phyloP scores from a whole-genome alignment of 257 asterid species.

The Nemophila menziesii region DNA sequence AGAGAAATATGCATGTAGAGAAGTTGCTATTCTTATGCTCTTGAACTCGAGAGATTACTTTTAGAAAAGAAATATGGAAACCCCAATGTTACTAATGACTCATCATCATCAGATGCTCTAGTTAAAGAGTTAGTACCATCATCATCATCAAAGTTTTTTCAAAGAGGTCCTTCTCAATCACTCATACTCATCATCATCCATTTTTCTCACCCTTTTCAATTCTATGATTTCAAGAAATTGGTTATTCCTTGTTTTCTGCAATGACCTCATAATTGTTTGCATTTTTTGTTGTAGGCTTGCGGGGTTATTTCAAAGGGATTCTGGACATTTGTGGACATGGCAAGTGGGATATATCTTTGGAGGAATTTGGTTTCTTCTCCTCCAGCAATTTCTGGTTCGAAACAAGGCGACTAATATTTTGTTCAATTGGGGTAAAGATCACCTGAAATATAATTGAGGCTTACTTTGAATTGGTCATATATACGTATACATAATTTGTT shows the following conservation, averaged over 20 bases:
- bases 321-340: constrained; percentile 83
- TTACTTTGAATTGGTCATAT: neutral
- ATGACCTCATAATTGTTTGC: neutral
- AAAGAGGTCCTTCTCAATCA: constrained; percentile 42
- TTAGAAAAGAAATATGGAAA: constrained; percentile 64
- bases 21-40: constrained; percentile 97
- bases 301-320: constrained; percentile 46
- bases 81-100: constrained; percentile 34
- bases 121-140: constrained; percentile 19
- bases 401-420: constrained; percentile 28
- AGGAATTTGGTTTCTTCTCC: constrained; percentile 54
- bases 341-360: constrained; percentile 84
- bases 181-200: no score
- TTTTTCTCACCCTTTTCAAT: no score
- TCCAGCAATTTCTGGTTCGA: constrained; percentile 16
- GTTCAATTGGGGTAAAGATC: neutral
- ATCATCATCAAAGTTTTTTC: constrained; percentile 29
- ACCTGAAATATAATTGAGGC: neutral
- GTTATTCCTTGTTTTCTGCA: neutral
- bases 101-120: constrained; percentile 41
- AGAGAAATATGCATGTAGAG: constrained; percentile 96
- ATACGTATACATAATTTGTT: neutral
- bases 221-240: neutral
- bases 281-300: constrained; percentile 28
- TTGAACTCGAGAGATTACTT: constrained; percentile 76